phyloP scores from a whole-genome alignment of 2,329 filamentous ascomycete genomes.

The Microdochium trichocladiopsis region DNA sequence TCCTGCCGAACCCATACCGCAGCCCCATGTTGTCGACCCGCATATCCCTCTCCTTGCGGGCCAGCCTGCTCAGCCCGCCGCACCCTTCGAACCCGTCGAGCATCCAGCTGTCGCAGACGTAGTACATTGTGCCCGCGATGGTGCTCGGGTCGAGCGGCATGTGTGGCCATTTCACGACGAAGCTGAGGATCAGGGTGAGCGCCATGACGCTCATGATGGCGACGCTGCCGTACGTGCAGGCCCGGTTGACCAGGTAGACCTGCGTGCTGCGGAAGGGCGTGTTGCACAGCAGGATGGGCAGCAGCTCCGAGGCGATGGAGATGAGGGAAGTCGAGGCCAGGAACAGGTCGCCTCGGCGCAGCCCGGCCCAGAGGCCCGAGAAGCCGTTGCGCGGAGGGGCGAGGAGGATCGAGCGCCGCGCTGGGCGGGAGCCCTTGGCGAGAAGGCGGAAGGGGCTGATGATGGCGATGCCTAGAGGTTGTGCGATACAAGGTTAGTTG shows the following conservation, averaged over 20 bases:
- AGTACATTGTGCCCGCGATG: constrained; percentile 6
- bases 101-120: constrained; percentile 6
- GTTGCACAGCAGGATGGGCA: constrained; percentile 29
- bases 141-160: constrained; percentile 7
- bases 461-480: constrained; percentile 27
- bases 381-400: constrained; percentile 21
- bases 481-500: too few species aligned
- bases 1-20: constrained; percentile 11
- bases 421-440: constrained; percentile 13
- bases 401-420: constrained; percentile 24
- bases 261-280: constrained; percentile 28
- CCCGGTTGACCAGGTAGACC: constrained; percentile 19
- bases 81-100: constrained; percentile 9
- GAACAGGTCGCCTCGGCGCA: constrained; percentile 22
- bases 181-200: constrained; percentile 21
- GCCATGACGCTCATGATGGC: constrained; percentile 27
- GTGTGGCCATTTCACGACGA: constrained; percentile 18
- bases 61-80: constrained; percentile 3
- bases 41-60: constrained; percentile 10
- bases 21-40: constrained; percentile 8
- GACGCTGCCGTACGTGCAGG: constrained; percentile 24
- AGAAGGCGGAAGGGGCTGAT: constrained; percentile 28
- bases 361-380: constrained; percentile 23
- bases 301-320: constrained; percentile 26
- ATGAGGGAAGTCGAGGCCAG: constrained; percentile 22